These are phyloP conservation scores for Lentinus tigrinus DNA, from an alignment of 768 basidiomycete species.

Conservation along the genomic window DNA sequence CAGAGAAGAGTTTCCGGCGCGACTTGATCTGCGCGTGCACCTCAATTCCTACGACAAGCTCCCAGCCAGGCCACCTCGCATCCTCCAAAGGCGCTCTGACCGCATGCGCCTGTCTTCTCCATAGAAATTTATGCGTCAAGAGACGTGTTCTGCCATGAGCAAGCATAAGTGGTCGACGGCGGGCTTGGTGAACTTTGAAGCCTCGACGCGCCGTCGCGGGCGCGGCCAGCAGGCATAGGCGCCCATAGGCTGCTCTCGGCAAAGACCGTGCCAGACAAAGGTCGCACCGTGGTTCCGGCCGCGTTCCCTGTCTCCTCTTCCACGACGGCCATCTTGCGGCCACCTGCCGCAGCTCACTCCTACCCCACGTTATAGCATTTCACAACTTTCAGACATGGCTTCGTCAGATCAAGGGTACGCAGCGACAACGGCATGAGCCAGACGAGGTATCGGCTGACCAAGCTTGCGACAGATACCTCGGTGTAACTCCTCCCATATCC, in stretches of 20 bases:
- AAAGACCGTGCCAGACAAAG: conserved; percentile 7
- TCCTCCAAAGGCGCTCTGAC: conserved; percentile 19
- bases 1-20: conserved; percentile 84
- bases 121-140: background rate
- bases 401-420: conserved; percentile 16
- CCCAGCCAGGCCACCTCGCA: conserved; percentile 78
- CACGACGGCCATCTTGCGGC: conserved; percentile 3
- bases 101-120: conserved; percentile 13
- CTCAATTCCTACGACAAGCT: conserved; percentile 90
- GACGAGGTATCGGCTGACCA: background rate
- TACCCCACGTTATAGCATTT: background rate
- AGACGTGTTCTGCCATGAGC: conserved; percentile 15
- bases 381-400: conserved; percentile 5
- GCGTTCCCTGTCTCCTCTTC: conserved; percentile 8
- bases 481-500: conserved; percentile 86
- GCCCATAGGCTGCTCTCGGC: conserved; percentile 4
- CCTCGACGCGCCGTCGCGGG: background rate
- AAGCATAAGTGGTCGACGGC: conserved; percentile 15
- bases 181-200: background rate
- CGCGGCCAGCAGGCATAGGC: background rate
- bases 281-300: conserved; percentile 12
- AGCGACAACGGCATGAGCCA: too few relatives aligned
- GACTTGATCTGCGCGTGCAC: conserved; percentile 94
- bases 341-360: background rate
- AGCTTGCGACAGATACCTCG: conserved; percentile 54